Conservation (phyloP, 371 early-diverging fungal species). For the Haplosporangium sp. region DNA sequence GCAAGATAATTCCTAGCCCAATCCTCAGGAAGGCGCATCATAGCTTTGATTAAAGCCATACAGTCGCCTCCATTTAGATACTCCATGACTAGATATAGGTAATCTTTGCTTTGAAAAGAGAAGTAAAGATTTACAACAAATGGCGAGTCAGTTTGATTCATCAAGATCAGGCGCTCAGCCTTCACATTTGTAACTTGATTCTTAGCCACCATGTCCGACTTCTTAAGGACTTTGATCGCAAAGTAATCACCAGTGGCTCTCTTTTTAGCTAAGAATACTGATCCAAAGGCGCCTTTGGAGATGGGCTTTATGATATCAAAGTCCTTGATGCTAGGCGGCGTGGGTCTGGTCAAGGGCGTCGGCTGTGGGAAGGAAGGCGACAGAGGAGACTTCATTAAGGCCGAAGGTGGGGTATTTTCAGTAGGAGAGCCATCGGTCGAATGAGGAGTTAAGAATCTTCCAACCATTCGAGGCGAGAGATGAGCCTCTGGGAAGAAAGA, state of each 20-base stretch:
- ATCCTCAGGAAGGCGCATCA: conserved; percentile 89
- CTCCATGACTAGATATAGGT: conserved; percentile 95
- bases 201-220: conserved; percentile 92
- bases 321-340: conserved; percentile 85
- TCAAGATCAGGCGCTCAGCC: conserved; percentile 88
- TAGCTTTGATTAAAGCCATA: conserved; percentile 88
- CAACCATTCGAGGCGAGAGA: conserved; percentile 35
- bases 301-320: conserved; percentile 94
- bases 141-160: conserved; percentile 89
- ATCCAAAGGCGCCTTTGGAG: conserved; percentile 92
- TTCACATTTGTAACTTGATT: conserved; percentile 94
- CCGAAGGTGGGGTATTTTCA: conserved; percentile 26
- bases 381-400: conserved; percentile 38
- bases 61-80: conserved; percentile 98
- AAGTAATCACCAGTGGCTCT: conserved; percentile 87
- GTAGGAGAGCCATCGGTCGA: conserved; percentile 50
- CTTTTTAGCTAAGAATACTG: conserved; percentile 90
- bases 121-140: conserved; percentile 95
- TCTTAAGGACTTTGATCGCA: conserved; percentile 91
- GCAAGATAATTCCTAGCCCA: conserved; percentile 94
- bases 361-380: conserved; percentile 65
- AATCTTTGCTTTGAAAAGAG: conserved; percentile 93
- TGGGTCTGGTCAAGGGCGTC: conserved; percentile 59
- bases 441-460: conserved; percentile 42
- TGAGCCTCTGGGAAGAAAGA: conserved; percentile 43